Conservation (phyloP, 2,329 filamentous ascomycete species). For the Ophioceras dolichostomum region DNA sequence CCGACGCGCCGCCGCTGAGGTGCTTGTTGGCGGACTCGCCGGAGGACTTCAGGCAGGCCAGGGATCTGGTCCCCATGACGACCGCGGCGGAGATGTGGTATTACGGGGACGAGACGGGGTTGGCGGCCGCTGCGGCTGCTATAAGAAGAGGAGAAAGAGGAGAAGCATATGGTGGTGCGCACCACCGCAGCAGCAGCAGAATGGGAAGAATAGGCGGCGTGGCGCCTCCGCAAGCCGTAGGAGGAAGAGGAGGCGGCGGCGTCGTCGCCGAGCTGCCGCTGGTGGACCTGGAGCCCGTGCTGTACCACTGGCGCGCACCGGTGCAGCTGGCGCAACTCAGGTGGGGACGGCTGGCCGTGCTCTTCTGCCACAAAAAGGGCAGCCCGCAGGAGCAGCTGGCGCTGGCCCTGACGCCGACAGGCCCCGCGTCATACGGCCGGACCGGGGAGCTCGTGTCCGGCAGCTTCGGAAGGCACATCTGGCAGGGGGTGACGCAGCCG, state of each 20-base stretch:
- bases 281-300: neutral
- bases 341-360: slow-evolving; percentile 1
- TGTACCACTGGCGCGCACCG: neutral
- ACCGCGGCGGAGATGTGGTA: slow-evolving; percentile 2
- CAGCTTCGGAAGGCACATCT: slow-evolving; percentile 1
- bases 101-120: neutral
- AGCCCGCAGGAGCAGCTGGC: slow-evolving; percentile 2
- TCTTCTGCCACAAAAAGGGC: slow-evolving; percentile 1
- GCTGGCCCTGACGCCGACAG: slow-evolving; percentile 1
- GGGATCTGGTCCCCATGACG: slow-evolving; percentile 2
- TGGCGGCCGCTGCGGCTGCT: too few species aligned
- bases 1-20: neutral
- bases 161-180: too few species aligned
- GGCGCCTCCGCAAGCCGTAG: neutral
- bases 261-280: neutral
- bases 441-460: neutral
- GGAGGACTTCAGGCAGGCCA: neutral
- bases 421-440: neutral
- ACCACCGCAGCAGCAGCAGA: neutral
- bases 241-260: neutral
- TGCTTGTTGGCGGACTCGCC: slow-evolving; percentile 1
- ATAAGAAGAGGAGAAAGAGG: too few species aligned
- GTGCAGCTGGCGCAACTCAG: neutral
- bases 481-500: neutral
- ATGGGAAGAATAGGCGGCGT: too few species aligned